phyloP scores from a whole-genome alignment of 2,329 filamentous ascomycete species.

The Monosporascus ibericus region DNA sequence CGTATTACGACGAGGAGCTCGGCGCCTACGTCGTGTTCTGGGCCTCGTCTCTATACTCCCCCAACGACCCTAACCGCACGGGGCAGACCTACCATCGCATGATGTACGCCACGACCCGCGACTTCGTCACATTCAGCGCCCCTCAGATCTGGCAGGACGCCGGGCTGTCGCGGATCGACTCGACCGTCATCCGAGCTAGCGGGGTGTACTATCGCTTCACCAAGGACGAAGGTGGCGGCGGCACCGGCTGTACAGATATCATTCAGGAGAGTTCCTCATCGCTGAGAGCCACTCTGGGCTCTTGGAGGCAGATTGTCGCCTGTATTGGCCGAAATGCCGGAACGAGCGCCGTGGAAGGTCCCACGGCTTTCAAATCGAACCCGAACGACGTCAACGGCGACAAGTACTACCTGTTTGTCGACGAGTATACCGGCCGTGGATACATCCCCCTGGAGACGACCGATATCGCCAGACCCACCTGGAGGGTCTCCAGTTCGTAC shows the following conservation, averaged over 20 bases:
- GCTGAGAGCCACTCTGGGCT: constrained; percentile 32
- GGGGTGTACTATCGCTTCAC: constrained; percentile 45
- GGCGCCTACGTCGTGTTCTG: constrained; percentile 41
- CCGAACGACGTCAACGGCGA: constrained; percentile 41
- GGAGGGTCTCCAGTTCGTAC: constrained; percentile 40
- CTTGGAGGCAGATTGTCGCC: constrained; percentile 37
- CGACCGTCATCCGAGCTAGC: constrained; percentile 39
- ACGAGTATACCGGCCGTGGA: constrained; percentile 44
- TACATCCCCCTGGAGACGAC: constrained; percentile 48
- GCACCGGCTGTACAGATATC: constrained; percentile 47
- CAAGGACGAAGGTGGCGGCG: constrained; percentile 44
- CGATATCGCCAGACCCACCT: constrained; percentile 41
- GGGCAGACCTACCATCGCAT: constrained; percentile 44
- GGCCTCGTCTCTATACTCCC: constrained; percentile 39
- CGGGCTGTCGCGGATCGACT: constrained; percentile 45
- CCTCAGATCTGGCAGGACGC: constrained; percentile 46
- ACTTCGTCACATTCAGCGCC: constrained; percentile 44
- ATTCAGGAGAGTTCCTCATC: constrained; percentile 43
- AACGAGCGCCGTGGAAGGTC: constrained; percentile 42
- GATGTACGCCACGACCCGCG: constrained; percentile 43
- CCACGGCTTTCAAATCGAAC: constrained; percentile 46
- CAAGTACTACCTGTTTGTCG: constrained; percentile 50
- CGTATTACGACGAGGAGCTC: constrained; percentile 39
- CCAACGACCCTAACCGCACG: constrained; percentile 33
- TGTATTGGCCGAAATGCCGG: constrained; percentile 48